Evolutionary conservation across 805 yeast species (phyloP).

Genomic region (Candida anglica): DNA sequence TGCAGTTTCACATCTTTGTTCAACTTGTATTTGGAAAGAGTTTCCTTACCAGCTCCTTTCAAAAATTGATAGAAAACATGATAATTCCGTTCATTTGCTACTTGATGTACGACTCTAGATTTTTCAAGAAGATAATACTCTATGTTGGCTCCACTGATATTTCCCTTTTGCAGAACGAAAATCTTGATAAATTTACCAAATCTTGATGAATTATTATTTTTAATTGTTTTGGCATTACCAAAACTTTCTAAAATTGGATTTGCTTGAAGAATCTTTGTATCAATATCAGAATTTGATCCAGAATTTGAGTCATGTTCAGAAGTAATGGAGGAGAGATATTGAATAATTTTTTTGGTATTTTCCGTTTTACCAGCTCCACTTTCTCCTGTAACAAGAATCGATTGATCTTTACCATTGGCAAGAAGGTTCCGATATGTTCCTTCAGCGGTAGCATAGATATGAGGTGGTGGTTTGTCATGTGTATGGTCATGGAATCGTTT

Average conservation of each 20-base stretch:
- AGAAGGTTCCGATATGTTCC: conserved; percentile 76
- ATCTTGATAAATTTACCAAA: conserved; percentile 95
- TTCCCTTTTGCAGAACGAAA: conserved; percentile 60
- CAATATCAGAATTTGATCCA: conserved; percentile 47
- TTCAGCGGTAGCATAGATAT: conserved; percentile 83
- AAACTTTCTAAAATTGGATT: conserved; percentile 94
- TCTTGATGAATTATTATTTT: conserved; percentile 91
- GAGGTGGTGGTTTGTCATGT: conserved; percentile 57
- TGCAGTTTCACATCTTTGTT: conserved; percentile 36
- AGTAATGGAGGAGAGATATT: conserved; percentile 80
- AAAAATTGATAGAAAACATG: conserved; percentile 90
- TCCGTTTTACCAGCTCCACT: conserved; percentile 99
- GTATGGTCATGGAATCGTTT: conserved; percentile 46
- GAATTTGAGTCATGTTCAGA: not conserved
- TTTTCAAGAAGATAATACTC: conserved; percentile 94
- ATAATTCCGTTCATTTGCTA: conserved; percentile 77
- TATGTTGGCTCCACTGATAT: conserved; percentile 82
- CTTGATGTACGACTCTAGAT: conserved; percentile 83
- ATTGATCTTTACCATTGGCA: conserved; percentile 69
- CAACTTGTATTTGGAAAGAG: conserved; percentile 45
- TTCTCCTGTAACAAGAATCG: conserved; percentile 96
- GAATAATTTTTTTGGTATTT: conserved; percentile 91
- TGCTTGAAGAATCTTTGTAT: conserved; percentile 83
- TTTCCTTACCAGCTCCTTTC: conserved; percentile 53
- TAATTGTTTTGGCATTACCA: conserved; percentile 94